These are phyloP conservation scores for Macrolepiota albuminosa DNA, from an alignment of 768 basidiomycete genomes.

Conservation along the genomic window DNA sequence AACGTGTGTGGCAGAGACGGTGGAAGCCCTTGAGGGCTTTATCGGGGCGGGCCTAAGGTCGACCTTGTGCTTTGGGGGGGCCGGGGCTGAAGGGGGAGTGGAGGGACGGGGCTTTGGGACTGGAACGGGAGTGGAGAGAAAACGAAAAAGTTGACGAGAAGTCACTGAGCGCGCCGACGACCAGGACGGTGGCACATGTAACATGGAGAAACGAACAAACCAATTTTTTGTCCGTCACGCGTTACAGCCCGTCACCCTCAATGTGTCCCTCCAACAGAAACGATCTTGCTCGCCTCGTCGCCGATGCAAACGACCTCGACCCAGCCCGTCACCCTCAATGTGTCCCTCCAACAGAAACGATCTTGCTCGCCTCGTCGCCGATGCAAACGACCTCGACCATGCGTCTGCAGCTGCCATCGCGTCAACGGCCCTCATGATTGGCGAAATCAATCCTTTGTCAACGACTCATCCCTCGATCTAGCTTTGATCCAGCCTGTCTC, in stretches of 20 bases:
- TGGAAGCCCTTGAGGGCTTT: constrained; percentile 29
- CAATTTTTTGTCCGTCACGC: constrained; percentile 13
- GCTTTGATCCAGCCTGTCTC: constrained; percentile 14
- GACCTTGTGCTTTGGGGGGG: constrained; percentile 43
- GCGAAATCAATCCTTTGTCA: constrained; percentile 13
- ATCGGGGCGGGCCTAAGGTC: constrained; percentile 64
- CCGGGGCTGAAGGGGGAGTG: background rate
- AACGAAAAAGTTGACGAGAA: constrained; percentile 6
- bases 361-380: constrained; percentile 5
- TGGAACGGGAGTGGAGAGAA: constrained; percentile 18
- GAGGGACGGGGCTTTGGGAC: constrained; percentile 14
- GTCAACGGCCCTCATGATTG: constrained; percentile 16
- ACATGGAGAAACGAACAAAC: constrained; percentile 10
- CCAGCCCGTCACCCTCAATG: too few relatives aligned
- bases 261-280: constrained; percentile 7
- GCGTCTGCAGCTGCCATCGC: constrained; percentile 12
- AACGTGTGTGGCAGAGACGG: constrained; percentile 19
- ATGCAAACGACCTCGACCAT: constrained; percentile 6
- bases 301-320: constrained; percentile 7
- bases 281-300: constrained; percentile 7
- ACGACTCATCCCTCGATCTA: constrained; percentile 6
- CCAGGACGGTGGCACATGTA: constrained; percentile 10
- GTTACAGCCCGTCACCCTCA: constrained; percentile 13
- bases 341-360: constrained; percentile 7
- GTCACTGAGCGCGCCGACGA: constrained; percentile 8